These are phyloP conservation scores for Fusarium nanum DNA, from an alignment of 2,329 filamentous ascomycete species.

Conservation along the genomic window DNA sequence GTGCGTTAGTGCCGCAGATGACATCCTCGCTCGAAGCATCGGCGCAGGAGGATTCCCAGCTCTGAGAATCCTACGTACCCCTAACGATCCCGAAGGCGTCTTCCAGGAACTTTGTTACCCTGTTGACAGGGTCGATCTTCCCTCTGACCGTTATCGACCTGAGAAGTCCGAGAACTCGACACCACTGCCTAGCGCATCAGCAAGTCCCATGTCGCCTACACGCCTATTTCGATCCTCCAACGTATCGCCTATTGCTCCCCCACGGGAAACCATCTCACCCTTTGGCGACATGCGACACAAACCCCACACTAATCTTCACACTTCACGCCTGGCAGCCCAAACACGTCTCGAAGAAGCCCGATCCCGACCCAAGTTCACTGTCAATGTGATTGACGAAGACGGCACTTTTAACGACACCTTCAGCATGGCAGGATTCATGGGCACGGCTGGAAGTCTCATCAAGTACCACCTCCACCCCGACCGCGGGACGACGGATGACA, in stretches of 20 bases:
- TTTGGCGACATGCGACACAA: constrained; percentile 32
- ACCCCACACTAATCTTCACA: constrained; percentile 59
- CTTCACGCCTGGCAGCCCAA: constrained; percentile 73
- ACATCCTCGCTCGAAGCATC: constrained; percentile 73
- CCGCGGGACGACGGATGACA: constrained; percentile 64
- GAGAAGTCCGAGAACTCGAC: constrained; percentile 31
- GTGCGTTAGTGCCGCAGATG: constrained; percentile 63
- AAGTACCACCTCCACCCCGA: constrained; percentile 71
- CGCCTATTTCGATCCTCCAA: constrained; percentile 53
- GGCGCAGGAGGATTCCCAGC: constrained; percentile 70
- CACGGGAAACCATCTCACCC: constrained; percentile 22
- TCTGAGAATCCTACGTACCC: constrained; percentile 69
- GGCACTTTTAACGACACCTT: constrained; percentile 64
- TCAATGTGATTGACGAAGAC: constrained; percentile 67
- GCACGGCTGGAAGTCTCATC: constrained; percentile 68
- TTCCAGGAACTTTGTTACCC: constrained; percentile 78
- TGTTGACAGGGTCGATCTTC: constrained; percentile 63
- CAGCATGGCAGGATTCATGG: constrained; percentile 71
- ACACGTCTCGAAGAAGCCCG: constrained; percentile 70
- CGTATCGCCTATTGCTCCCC: constrained; percentile 49
- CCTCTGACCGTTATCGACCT: constrained; percentile 60
- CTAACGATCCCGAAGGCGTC: constrained; percentile 75
- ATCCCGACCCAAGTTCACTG: constrained; percentile 64
- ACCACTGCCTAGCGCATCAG: constrained; percentile 33
- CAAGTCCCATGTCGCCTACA: constrained; percentile 43